Evolutionary conservation across 202 grass and related monocot species (phyloP), one percentile per base, ranked within the genome.

Genomic region (Saccharum hybrid): DNA sequence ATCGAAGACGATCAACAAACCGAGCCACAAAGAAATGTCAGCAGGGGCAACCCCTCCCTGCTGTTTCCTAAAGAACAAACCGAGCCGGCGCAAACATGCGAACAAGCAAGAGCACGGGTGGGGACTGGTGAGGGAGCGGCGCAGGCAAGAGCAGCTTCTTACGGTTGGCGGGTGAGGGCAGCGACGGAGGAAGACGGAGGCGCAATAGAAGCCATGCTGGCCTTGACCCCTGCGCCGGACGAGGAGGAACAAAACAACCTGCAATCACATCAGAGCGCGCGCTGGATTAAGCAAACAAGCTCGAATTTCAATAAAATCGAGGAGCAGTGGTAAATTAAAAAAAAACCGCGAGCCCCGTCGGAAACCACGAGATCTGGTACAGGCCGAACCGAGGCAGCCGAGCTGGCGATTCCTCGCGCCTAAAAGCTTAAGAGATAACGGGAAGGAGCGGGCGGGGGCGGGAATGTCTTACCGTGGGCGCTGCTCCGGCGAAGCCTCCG

Each of bases 191-290:
- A 81, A 63, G 87, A 86, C 42, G 84, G 42, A 59, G 70, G 70
- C 63, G 91, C 83, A 56, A 84, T 80, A 26, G 91, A 81, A 65
- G 70, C 75, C 91, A 93, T 75, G 28, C 66, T 85, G 74, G 54
- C n/a, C 54, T 71, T 21, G 59, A 70, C 82, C 68, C 30, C 19
- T 43, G 12, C 13, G 7, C 34, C 7, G 54, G 8, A 22, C 54
- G 54, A 21, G 7, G 54, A 59, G 7, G 31, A 33, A 14, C 54
- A 9, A 64, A 43, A 4, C 79, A 84, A 77, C 66, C 86, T 91
- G 81, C 62, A 77, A 42, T 7, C 82, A 68, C 22, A 40, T 31
- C 40, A 4, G 31, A 54, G 33, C 43, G 76, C 46, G 76, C 46
- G 28, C 33, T 56, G n/a, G 52, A 74, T 41, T 34, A 18, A 22